Base-by-base conservation (phyloP, 208 protist species). In the Endotrypanum monterogeii region DNA sequence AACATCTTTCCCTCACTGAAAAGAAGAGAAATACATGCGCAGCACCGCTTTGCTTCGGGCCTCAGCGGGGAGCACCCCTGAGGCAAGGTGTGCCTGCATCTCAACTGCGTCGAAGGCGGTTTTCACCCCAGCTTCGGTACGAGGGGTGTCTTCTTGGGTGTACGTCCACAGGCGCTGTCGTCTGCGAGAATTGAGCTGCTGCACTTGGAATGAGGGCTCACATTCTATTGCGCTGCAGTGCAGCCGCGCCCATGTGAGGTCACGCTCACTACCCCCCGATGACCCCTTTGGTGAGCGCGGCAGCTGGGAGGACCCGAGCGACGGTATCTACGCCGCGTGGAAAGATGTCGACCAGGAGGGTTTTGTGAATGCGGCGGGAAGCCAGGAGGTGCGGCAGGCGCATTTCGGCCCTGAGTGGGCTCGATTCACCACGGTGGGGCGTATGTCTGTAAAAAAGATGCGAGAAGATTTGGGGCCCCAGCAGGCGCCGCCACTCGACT, bases 401-500 rank as follows among this genome's bases (percentile, higher is more conserved):
- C 91, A 96, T 73, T 94, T 96, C 73, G 91, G 91, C 9, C 91
- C 91, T 1, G 84, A 90, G 69, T 96, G 91, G 91, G 82, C 91
- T 4, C 77, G 82, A 32, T 91, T 94, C 52, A 84, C 84, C 32
- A 93, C 89, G 7, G 82, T 96, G 3, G 91, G 88, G 1, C 82
- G 86, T 25, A 18, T 93, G 16, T 89, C 89, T 0, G 76, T 91
- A 0, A 80, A 87, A 67, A 90, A 87, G 65, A 89, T 89, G 87
- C 80, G 84, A 60, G 83, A 89, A 52, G 68, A 79, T 16, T 62
- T 71, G 51, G 25, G 39, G 14, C 20, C 73, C 20, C 70, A 74
- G 37, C 55, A 73, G 1, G 35, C 44, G 9, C 63, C 54, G 14
- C 5, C 60, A 25, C 32, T 37, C 16, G 60, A 23, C 7, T 30